Base-by-base conservation (phyloP, 306 rosid species). In the Datisca glomerata region DNA sequence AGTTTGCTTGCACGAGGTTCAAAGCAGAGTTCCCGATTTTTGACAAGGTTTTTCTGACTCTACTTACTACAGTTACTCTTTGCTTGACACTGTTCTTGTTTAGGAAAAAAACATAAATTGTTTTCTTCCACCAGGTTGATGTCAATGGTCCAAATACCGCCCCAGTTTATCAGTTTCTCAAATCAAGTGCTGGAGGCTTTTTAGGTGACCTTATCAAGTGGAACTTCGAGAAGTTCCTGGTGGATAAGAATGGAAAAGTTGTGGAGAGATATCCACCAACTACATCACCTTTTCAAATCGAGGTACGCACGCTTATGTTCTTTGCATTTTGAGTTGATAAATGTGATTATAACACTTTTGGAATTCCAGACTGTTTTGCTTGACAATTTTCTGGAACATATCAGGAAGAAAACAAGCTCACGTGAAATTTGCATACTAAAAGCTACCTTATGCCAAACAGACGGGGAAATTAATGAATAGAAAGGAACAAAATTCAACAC, bases 171-270 rank as follows among this genome's bases (percentile, higher is more conserved):
- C 81, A 75, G 68, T 89, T 80, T 62, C 86, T 89, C 67, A 89
- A 89, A 63, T 78, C 96, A 63, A 84, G 57, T 53, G 85, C 84
- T 1, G 98, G 94, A 44, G 94, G 98, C 44, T 78, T 89, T 59
- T 38, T 89, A 11, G 98, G 93, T 27, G 96, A 84, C 50, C 51
- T 89, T 36, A 16, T 89, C 41, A 89, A 89, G 69, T 89, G 98
- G 98, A 89, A 89, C 55, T 89, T 84, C 14, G 98, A 89, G 81
- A 89, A 89, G 65, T 89, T 89, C 77, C 73, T 89, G 84, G 68
- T 84, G 51, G 96, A 84, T 67, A 84, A 84, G 59, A 89, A 78
- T 58, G 98, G 98, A 28, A 80, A 80, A 75, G 98, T 89, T 52
- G 67, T 80, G 32, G 93, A 89, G 65, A 75, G 98, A 71, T 84